These are phyloP conservation scores for Backusella macrospora DNA, from an alignment of 192 early-diverging fungal genomes.

Conservation along the genomic window DNA sequence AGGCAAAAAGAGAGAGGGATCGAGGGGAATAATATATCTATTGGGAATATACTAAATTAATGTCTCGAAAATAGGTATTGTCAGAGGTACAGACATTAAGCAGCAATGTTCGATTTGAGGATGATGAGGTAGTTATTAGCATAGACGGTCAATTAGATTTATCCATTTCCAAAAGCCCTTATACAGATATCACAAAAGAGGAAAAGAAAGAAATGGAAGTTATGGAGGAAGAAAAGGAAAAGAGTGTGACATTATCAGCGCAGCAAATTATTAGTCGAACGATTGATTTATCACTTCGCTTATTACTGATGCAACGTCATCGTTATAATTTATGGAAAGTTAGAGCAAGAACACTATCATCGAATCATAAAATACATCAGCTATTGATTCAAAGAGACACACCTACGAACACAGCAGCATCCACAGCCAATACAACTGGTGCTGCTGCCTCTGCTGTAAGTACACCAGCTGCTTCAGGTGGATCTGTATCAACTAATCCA, in stretches of 20 bases:
- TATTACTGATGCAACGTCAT: conserved; percentile 37
- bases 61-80: conserved; percentile 31
- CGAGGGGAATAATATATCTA: too few species aligned
- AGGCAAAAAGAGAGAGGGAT: conserved; percentile 1
- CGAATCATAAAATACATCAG: conserved; percentile 26
- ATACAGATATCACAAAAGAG: background rate
- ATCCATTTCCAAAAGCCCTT: conserved; percentile 17
- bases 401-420: background rate
- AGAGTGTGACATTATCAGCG: background rate
- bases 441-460: background rate
- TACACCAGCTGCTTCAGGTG: background rate
- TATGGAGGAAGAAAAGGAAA: background rate
- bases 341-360: conserved; percentile 29
- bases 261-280: conserved; percentile 19
- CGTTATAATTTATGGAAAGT: conserved; percentile 35
- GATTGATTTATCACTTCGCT: conserved; percentile 31
- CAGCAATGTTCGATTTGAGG: conserved; percentile 30
- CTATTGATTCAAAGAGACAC: background rate
- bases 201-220: background rate
- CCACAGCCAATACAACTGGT: background rate
- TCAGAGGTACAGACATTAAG: conserved; percentile 34
- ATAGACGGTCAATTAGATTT: conserved; percentile 40
- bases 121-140: conserved; percentile 31
- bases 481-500: background rate
- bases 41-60: background rate